Evolutionary conservation across 2,329 filamentous ascomycete species (phyloP), one percentile per base, ranked within the genome.

Genomic region (Akanthomyces uredinophilus): DNA sequence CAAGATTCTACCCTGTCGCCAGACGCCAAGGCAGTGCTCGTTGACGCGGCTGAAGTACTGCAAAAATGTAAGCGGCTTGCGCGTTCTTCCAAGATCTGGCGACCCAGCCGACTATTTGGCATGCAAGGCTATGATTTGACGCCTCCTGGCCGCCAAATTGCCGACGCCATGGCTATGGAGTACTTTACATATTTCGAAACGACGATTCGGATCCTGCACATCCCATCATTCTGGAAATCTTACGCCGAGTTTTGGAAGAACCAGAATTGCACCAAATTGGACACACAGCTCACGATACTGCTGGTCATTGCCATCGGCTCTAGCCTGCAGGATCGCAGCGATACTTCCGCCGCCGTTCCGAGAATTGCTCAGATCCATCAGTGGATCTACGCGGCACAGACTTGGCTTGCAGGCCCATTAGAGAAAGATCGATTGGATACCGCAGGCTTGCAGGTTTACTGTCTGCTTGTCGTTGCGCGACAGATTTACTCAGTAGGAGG

Each of bases 151-250:
- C 72, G 70, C 1, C 69, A 69, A 11, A 29, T 68, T 5, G 70
- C 78, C 1, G 80, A 84, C 61, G 43, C 66, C 14, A 75, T 80
- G 68, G 73, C 76, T 7, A 62, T 18, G 3, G 59, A 54, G 39
- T 87, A 86, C 68, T 77, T 84, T 49, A 69, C 70, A 2, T 79
- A 72, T 0, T 84, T 81, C 62, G 83, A 84, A 63, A 77, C 75
- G 1, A 74, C 76, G 0, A 78, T 83, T 57, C 78, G 81, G 3
- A 79, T 86, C 50, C 68, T 86, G 0, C 83, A 86, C 60, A 68
- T 73, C 5, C 82, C 82, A 0, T 79, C 75, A 0, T 87, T 86
- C 63, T 77, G 76, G 74, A 65, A 71, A 22, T 78, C 83, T 8
- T 86, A 84, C 65, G 63, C 72, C 4, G 68, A 58, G 0, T 81